Evolutionary conservation across 768 basidiomycete genomes (phyloP).

Genomic region (Naganishia vishniacii): DNA sequence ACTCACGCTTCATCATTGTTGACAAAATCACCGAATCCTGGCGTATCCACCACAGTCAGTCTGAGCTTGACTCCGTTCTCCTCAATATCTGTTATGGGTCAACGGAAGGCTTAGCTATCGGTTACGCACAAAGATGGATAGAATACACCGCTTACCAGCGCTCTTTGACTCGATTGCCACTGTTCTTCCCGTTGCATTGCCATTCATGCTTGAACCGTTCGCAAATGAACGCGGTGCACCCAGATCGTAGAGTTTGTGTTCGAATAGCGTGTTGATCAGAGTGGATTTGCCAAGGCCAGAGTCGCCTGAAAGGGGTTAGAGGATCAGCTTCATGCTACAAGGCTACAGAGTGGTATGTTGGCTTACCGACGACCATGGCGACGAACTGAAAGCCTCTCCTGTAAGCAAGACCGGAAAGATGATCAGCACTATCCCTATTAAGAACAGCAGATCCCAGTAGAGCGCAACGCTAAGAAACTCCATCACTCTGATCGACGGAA

Average conservation of each 20-base stretch:
- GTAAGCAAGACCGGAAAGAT: background rate
- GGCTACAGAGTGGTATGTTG: conserved; percentile 27
- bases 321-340: background rate
- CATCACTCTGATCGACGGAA: no score
- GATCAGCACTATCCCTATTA: no score
- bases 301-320: conserved; percentile 53
- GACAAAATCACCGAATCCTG: conserved; percentile 99
- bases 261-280: conserved; percentile 97
- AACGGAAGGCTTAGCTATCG: background rate
- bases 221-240: conserved; percentile 61
- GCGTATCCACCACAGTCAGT: conserved; percentile 96
- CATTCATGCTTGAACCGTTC: conserved; percentile 48
- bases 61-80: conserved; percentile 77
- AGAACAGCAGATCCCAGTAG: no score
- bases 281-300: conserved; percentile 96
- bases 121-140: background rate
- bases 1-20: conserved; percentile 89
- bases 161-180: conserved; percentile 98
- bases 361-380: conserved; percentile 95
- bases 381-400: conserved; percentile 84
- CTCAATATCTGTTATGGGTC: conserved; percentile 73
- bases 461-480: no score
- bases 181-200: conserved; percentile 80
- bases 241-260: conserved; percentile 83
- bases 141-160: conserved; percentile 62